These are phyloP conservation scores for Chiua virens DNA, from an alignment of 768 basidiomycete species.

Conservation along the genomic window DNA sequence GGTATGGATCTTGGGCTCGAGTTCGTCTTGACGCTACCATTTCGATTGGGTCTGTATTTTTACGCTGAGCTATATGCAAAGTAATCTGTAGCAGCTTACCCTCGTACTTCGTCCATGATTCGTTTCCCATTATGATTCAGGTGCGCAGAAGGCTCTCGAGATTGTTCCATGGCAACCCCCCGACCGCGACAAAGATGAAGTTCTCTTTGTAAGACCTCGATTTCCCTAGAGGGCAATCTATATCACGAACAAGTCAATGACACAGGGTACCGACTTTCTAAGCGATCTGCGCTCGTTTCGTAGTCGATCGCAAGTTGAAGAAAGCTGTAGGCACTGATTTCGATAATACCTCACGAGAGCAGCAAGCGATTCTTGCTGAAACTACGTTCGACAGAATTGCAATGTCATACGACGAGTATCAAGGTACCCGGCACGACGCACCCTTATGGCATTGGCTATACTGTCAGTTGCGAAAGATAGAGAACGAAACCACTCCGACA, in stretches of 20 bases:
- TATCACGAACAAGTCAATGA: conserved; percentile 6
- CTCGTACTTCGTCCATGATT: conserved; percentile 44
- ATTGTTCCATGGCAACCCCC: conserved; percentile 27
- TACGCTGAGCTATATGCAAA: background rate
- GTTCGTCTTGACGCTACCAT: conserved; percentile 29
- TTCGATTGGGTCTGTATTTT: conserved; percentile 16
- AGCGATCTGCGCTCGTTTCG: conserved; percentile 44
- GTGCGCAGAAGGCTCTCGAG: conserved; percentile 36
- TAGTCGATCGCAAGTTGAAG: conserved; percentile 32
- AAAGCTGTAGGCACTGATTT: conserved; percentile 49
- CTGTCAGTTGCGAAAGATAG: conserved; percentile 61
- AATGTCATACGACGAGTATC: too few species aligned
- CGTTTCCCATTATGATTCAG: conserved; percentile 68
- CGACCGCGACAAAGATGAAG: conserved; percentile 46
- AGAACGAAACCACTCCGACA: conserved; percentile 79
- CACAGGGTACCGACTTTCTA: conserved; percentile 46
- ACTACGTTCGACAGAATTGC: conserved; percentile 40
- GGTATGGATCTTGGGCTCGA: conserved; percentile 64
- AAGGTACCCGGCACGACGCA: conserved; percentile 20
- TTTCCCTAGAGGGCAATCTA: conserved; percentile 38
- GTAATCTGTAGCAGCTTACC: conserved; percentile 33
- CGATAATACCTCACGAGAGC: conserved; percentile 66
- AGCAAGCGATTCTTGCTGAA: conserved; percentile 76
- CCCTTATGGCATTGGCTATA: conserved; percentile 68
- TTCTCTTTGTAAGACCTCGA: conserved; percentile 49